Conservation (phyloP, 495 filamentous ascomycete genomes). For the Neurospora sublineolata region DNA sequence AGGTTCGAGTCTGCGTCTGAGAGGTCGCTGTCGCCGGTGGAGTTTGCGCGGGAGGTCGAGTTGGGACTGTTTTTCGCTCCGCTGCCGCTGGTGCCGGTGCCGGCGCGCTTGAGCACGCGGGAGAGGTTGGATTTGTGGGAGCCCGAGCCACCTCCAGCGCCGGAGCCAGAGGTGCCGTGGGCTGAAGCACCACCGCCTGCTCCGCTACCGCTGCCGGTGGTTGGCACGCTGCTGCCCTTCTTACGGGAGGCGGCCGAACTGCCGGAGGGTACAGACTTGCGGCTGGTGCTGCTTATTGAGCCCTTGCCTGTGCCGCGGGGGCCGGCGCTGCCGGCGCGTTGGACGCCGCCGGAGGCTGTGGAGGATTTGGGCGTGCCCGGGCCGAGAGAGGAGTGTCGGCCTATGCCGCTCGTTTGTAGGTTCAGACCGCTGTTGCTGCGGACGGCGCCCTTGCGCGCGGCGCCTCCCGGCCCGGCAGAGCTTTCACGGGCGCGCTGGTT, state of each 20-base stretch:
- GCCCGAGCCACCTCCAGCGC: background rate
- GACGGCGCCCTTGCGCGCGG: slow-evolving; percentile 57
- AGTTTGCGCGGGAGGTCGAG: slow-evolving; percentile 13
- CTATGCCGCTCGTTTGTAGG: slow-evolving; percentile 62
- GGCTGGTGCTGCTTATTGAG: slow-evolving; percentile 18
- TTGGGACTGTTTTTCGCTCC: slow-evolving; percentile 47
- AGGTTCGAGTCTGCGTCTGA: slow-evolving; percentile 49
- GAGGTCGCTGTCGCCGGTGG: slow-evolving; percentile 47
- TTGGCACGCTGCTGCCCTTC: slow-evolving; percentile 35
- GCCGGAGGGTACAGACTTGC: slow-evolving; percentile 54
- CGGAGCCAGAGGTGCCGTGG: background rate
- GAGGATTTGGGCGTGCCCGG: slow-evolving; percentile 73
- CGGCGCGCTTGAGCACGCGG: slow-evolving; percentile 34
- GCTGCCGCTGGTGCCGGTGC: background rate
- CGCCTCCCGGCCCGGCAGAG: slow-evolving; percentile 54
- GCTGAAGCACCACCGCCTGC: background rate
- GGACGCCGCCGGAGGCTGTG: slow-evolving; percentile 42
- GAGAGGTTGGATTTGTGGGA: slow-evolving; percentile 37
- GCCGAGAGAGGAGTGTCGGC: slow-evolving; percentile 68
- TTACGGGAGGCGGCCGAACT: slow-evolving; percentile 37
- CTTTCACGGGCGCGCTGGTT: slow-evolving; percentile 55
- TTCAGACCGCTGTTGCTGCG: slow-evolving; percentile 54
- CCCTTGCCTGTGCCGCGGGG: slow-evolving; percentile 49
- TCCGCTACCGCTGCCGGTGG: slow-evolving; percentile 37
- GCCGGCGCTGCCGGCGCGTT: slow-evolving; percentile 61